These are phyloP conservation scores for Reutealis trisperma DNA, from an alignment of 345 rosid genomes.

Conservation along the genomic window DNA sequence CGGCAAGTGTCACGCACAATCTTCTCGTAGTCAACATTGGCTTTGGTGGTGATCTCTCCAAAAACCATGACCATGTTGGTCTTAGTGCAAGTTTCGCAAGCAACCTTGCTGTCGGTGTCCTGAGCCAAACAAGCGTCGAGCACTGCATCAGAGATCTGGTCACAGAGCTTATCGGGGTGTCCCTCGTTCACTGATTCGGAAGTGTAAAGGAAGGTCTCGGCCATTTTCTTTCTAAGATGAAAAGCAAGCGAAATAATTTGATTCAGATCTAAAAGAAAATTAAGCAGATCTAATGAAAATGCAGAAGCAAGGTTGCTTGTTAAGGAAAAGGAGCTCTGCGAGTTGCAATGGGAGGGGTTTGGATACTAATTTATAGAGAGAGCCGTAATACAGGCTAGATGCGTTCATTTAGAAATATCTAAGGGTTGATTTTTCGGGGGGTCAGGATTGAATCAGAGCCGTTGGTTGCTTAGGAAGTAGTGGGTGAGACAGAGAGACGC, in stretches of 20 bases:
- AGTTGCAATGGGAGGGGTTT: background rate
- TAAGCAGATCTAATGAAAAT: too few species aligned
- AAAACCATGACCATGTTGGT: constrained; percentile 27
- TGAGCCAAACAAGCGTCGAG: constrained; percentile 21
- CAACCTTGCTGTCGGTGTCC: constrained; percentile 23
- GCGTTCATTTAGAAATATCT: constrained; percentile 12
- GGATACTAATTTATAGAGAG: background rate
- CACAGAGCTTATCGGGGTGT: constrained; percentile 24
- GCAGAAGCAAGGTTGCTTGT: too few species aligned
- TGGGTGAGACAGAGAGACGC: too few species aligned
- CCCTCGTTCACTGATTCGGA: constrained; percentile 22
- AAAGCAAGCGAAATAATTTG: too few species aligned
- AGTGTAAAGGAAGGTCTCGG: constrained; percentile 19
- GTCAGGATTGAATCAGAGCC: too few species aligned
- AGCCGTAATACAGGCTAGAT: background rate
- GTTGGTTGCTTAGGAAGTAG: too few species aligned
- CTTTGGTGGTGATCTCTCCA: constrained; percentile 25
- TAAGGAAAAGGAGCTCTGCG: background rate
- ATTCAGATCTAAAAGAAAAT: too few species aligned
- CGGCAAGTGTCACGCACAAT: constrained; percentile 23
- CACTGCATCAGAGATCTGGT: constrained; percentile 21
- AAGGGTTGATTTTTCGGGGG: too few species aligned
- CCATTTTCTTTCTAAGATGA: background rate
- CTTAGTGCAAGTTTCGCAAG: constrained; percentile 24
- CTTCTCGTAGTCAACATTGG: constrained; percentile 19